Evolutionary conservation across 2,329 filamentous ascomycete genomes (phyloP).

Genomic region (Bipolaris sorokiniana): DNA sequence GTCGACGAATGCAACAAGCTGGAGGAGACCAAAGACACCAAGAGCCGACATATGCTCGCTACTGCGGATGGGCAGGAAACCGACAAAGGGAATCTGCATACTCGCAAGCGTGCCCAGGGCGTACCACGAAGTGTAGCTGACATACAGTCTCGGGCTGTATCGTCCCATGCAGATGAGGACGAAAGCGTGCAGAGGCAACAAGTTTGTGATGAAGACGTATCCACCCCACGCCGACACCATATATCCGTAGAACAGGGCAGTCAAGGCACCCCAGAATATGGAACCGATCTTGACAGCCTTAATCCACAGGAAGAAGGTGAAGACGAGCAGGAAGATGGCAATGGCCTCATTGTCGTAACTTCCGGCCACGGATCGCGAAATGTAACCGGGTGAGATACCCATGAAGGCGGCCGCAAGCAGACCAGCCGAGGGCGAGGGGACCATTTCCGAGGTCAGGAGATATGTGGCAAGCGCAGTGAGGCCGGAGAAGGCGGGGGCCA

Average conservation of each 20-base stretch:
- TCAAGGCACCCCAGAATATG: conserved; percentile 93
- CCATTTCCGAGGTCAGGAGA: conserved; percentile 96
- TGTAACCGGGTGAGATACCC: conserved; percentile 97
- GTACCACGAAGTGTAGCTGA: conserved; percentile 98
- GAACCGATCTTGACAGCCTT: conserved; percentile 97
- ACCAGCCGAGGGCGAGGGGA: conserved; percentile 89
- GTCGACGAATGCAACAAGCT: conserved; percentile 90
- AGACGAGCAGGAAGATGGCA: conserved; percentile 97
- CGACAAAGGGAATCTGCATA: conserved; percentile 99
- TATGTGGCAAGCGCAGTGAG: conserved; percentile 92
- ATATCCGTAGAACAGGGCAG: conserved; percentile 97
- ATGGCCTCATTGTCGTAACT: conserved; percentile 99
- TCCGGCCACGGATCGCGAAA: conserved; percentile 94
- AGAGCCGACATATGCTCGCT: conserved; percentile 98
- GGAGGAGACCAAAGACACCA: conserved; percentile 92
- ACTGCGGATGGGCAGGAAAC: conserved; percentile 93
- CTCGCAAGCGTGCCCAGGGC: conserved; percentile 92
- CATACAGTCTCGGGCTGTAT: conserved; percentile 91
- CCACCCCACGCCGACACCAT: conserved; percentile 99
- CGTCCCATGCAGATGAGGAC: conserved; percentile 96
- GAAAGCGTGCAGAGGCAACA: conserved; percentile 92
- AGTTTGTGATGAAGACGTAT: conserved; percentile 98
- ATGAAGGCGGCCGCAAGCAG: conserved; percentile 94
- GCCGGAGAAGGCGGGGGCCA: conserved; percentile 92
- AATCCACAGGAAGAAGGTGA: conserved; percentile 99